A percentile compares a stretch with the other conserved stretches of the same genome.
These are phyloP conservation scores for Aspergillus neoniger DNA, from an alignment of 2,329 filamentous ascomycete species.

Conservation along the genomic window DNA sequence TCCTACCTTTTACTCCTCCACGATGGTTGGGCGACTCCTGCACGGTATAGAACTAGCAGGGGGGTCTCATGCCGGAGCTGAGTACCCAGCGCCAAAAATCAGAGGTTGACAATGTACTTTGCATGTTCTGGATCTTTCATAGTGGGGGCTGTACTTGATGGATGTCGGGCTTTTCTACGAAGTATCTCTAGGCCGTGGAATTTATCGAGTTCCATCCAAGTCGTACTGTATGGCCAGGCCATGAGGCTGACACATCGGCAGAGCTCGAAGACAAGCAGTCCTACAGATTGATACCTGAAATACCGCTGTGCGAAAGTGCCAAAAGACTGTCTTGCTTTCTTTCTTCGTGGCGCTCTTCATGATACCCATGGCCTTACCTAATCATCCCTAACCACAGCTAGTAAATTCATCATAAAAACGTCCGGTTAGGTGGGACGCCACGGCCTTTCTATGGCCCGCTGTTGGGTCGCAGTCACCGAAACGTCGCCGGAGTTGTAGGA, in stretches of 20 bases:
- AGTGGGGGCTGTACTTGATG: not conserved
- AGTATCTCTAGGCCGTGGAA: not conserved
- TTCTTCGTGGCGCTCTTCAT: not conserved
- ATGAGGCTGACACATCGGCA: not conserved
- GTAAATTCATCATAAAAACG: not conserved
- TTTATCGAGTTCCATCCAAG: not conserved
- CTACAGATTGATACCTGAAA: not conserved
- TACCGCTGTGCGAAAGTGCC: not conserved
- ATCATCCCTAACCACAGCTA: not conserved
- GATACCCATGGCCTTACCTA: not conserved
- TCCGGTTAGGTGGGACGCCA: not conserved
- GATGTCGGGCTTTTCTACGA: not conserved
- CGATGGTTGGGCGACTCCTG: constrained; percentile 1
- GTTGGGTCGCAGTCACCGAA: too few species aligned
- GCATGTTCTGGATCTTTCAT: not conserved
- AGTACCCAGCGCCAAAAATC: not conserved
- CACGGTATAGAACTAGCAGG: not conserved
- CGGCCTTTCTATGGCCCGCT: not conserved
- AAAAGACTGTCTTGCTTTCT: not conserved
- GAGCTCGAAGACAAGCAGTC: not conserved
- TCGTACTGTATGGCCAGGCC: not conserved
- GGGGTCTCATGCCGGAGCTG: not conserved
- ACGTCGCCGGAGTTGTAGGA: too few species aligned
- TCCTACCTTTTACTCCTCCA: not conserved
- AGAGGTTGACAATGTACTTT: not conserved